Evolutionary conservation across 202 grass and related monocot species (phyloP).

Genomic region (Brachypodium distachyon): DNA sequence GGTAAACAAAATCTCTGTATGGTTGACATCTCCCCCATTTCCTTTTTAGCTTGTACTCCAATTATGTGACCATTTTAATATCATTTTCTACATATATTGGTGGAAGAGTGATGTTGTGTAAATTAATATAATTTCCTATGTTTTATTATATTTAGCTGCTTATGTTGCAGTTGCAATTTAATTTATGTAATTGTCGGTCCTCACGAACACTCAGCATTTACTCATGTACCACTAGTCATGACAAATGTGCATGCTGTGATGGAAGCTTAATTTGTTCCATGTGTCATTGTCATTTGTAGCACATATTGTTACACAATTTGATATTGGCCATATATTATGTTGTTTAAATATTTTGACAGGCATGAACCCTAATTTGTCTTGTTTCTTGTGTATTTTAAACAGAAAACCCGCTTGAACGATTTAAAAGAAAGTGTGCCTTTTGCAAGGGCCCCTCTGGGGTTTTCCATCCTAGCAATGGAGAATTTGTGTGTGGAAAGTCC

Average conservation of each 20-base stretch:
- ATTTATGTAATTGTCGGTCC: too few species aligned
- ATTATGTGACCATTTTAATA: neutral
- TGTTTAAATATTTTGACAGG: neutral
- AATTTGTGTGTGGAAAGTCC: neutral
- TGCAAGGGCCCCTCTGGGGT: neutral
- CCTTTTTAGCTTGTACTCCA: neutral
- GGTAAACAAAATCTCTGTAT: neutral
- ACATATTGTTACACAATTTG: neutral
- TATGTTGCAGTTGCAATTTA: neutral
- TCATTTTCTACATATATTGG: neutral
- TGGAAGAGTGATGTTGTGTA: neutral
- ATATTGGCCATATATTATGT: neutral
- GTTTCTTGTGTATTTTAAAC: neutral
- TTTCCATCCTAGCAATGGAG: neutral
- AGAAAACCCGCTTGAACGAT: neutral
- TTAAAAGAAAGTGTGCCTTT: neutral
- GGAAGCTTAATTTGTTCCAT: neutral
- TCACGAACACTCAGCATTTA: neutral
- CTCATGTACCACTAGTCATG: too few species aligned
- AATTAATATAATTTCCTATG: neutral
- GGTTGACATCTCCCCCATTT: neutral
- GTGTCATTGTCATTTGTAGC: neutral
- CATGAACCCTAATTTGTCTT: neutral
- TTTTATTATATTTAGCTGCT: neutral
- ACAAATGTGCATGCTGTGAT: neutral